A percentile compares a stretch with the other conserved stretches of the same genome.
Evolutionary conservation across 1,139 yeast genomes (phyloP).

Genomic region (Suzukiozyma palmioleophila): DNA sequence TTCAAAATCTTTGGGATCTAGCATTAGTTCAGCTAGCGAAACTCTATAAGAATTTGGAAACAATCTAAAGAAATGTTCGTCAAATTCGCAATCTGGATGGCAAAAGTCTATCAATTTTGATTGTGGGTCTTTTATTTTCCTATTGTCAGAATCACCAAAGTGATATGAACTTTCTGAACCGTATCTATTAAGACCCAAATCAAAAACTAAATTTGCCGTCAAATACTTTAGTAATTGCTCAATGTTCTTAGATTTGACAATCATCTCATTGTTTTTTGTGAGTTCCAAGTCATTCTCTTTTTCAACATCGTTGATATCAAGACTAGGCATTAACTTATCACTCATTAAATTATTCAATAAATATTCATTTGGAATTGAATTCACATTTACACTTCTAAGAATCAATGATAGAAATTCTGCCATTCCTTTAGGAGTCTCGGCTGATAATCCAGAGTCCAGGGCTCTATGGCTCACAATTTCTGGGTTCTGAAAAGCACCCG

Average conservation of each 20-base stretch:
- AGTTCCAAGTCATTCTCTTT: slow-evolving; percentile 31
- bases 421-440: slow-evolving; percentile 10
- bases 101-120: slow-evolving; percentile 10
- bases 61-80: slow-evolving; percentile 15
- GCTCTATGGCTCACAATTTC: neutral
- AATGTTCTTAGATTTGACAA: slow-evolving; percentile 23
- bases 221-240: slow-evolving; percentile 32
- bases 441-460: slow-evolving; percentile 3
- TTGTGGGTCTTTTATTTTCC: slow-evolving; percentile 9
- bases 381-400: slow-evolving; percentile 55
- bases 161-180: slow-evolving; percentile 14
- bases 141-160: slow-evolving; percentile 2
- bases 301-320: slow-evolving; percentile 36
- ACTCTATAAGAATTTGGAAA: slow-evolving; percentile 36
- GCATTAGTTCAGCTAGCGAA: slow-evolving; percentile 28
- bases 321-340: slow-evolving; percentile 17
- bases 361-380: slow-evolving; percentile 53
- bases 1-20: slow-evolving; percentile 18
- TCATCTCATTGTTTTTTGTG: slow-evolving; percentile 27
- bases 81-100: slow-evolving; percentile 12
- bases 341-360: slow-evolving; percentile 30
- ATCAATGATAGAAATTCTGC: slow-evolving; percentile 56
- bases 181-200: slow-evolving; percentile 26
- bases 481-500: neutral
- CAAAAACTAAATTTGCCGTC: slow-evolving; percentile 34